phyloP scores from a whole-genome alignment of 208 protist species.

The Strigomonas culicis region DNA sequence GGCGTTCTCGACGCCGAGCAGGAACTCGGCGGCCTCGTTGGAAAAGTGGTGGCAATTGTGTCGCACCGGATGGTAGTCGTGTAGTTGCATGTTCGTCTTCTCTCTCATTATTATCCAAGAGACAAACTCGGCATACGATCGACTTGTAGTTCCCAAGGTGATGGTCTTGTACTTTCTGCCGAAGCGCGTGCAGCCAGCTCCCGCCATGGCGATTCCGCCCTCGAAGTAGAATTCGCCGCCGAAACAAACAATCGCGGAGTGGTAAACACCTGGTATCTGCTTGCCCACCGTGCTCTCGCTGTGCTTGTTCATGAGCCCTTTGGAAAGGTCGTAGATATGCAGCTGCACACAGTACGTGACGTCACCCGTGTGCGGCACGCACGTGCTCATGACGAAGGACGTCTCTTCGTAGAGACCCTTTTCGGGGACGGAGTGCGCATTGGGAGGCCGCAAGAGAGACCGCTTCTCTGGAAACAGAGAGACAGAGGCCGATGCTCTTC shows the following conservation, averaged over 20 bases:
- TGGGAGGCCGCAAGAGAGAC: constrained; percentile 14
- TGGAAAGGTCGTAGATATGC: constrained; percentile 90
- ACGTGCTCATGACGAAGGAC: constrained; percentile 29
- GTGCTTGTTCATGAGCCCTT: constrained; percentile 63
- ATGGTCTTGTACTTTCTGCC: constrained; percentile 58
- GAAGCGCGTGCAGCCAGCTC: constrained; percentile 75
- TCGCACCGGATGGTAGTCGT: constrained; percentile 83
- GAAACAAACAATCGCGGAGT: constrained; percentile 91
- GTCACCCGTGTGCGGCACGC: neutral
- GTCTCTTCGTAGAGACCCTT: constrained; percentile 26
- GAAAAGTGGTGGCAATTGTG: constrained; percentile 95
- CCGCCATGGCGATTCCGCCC: constrained; percentile 69
- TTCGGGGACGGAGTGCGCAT: constrained; percentile 16
- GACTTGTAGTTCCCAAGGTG: constrained; percentile 44
- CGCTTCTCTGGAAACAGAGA: neutral
- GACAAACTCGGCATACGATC: constrained; percentile 45
- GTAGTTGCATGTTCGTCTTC: constrained; percentile 31
- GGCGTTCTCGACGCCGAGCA: constrained; percentile 29
- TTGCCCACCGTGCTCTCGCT: constrained; percentile 59
- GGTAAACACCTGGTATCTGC: constrained; percentile 84
- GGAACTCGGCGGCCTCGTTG: constrained; percentile 52
- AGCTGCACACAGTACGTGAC: constrained; percentile 38
- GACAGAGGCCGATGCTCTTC: neutral
- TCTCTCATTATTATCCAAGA: constrained; percentile 39
- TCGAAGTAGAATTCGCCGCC: constrained; percentile 93